Evolutionary conservation across 164 flowering plant genomes (phyloP).

Genomic region (grape (Vitis vinifera)): ASM3070453v1 NC_081817.1:22888501-22889000

Average conservation of each 20-base stretch:
- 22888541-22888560: too few species aligned
- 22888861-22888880: neutral
- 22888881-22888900: constrained; percentile 3
- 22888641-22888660: constrained; percentile 67
- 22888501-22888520: too few species aligned
- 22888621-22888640: constrained; percentile 16
- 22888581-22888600: too few species aligned
- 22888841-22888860: neutral
- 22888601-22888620: too few species aligned
- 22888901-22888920: too few species aligned
- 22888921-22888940: too few species aligned
- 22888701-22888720: constrained; percentile 48
- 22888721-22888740: constrained; percentile 58
- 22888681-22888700: constrained; percentile 59
- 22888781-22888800: constrained; percentile 27
- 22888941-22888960: too few species aligned
- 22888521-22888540: too few species aligned
- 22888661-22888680: constrained; percentile 36
- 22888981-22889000: too few species aligned
- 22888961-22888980: too few species aligned
- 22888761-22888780: constrained; percentile 40
- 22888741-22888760: constrained; percentile 50
- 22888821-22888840: neutral
- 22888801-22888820: constrained; percentile 43
- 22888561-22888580: too few species aligned